Evolutionary conservation across 169 alveolate genomes (phyloP).

Genomic region (Eimeria maxima): DNA sequence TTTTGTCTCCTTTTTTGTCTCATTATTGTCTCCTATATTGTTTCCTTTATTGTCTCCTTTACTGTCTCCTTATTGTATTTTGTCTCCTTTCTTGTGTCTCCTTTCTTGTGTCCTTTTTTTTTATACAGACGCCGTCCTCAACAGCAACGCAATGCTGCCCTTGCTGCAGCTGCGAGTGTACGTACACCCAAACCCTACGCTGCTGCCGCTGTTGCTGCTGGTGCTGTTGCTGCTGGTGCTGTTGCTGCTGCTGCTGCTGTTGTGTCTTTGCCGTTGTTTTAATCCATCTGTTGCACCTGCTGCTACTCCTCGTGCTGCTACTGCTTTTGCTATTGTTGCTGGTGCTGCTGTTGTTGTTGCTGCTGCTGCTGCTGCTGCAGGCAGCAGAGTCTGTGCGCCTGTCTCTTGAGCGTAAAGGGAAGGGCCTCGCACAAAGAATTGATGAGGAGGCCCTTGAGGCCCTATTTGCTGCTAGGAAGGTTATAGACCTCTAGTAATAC

Average conservation of each 20-base stretch:
- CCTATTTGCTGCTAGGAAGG: constrained; percentile 65
- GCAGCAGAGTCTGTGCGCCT: constrained; percentile 81
- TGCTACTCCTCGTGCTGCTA: neutral
- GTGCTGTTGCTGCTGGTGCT: neutral
- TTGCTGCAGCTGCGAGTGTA: constrained; percentile 63
- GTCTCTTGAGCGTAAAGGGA: constrained; percentile 56
- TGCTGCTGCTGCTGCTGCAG: constrained; percentile 72
- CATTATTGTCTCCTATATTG: neutral
- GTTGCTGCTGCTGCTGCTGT: constrained; percentile 11
- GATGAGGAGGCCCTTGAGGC: constrained; percentile 79
- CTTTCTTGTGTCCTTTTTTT: neutral
- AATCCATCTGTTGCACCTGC: too few species aligned
- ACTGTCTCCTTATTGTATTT: neutral
- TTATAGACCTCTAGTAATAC: neutral
- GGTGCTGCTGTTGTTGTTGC: constrained; percentile 9
- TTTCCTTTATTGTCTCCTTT: neutral
- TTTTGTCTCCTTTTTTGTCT: neutral
- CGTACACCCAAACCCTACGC: constrained; percentile 11
- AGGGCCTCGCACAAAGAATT: constrained; percentile 58
- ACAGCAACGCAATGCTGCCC: constrained; percentile 6
- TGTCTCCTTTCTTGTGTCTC: neutral
- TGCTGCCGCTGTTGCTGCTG: neutral
- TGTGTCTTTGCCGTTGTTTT: too few species aligned
- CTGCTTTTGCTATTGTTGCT: neutral
- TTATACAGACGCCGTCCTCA: constrained; percentile 50